Base-by-base conservation (phyloP, 2,329 filamentous ascomycete genomes). In the Ambrosiella cleistominuta region DNA sequence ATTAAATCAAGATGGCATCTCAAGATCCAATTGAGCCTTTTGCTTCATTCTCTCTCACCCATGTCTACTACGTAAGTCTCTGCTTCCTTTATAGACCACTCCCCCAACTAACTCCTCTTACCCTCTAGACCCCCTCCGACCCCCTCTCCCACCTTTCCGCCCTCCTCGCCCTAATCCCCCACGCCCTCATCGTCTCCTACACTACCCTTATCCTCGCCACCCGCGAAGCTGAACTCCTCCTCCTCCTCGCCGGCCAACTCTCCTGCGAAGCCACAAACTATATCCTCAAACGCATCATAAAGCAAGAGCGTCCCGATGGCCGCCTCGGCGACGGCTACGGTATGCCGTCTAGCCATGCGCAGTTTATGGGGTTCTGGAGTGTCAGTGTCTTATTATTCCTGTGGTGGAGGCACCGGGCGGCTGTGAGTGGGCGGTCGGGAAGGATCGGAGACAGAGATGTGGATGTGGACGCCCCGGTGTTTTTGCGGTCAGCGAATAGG, bases 261-360 rank as follows among this genome's bases (percentile, higher is more conserved):
- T 82, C 78, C 55, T 97, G 91, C 73, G 94, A 98, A 69, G 89
- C 79, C 36, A 73, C 95, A 65, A 98, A 98, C 71, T 95, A 94
- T 70, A 72, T 76, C 2, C 75, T 98, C 54, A 98, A 98, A 75
- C 80, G 93, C 35, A 75, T 88, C 62, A 91, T 98, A 69, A 93
- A 91, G 67, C 88, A 97, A 70, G 88, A 95, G 69, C 80, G 93
- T 54, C 93, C 93, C 36, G 79, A 76, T 62, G 85, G 85, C 80
- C 84, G 75, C 76, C 82, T 90, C 66, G 90, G 88, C 58, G 95
- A 95, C 70, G 93, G 93, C 63, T 98, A 98, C 68, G 94, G 93
- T 65, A 98, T 98, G 94, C 93, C 93, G 57, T 78, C 74, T 50
- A 96, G 90, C 42, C 93, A 98, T 71, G 86, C 93, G 7, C 93